These are phyloP conservation scores for Termitomyces sp. DNA, from an alignment of 768 basidiomycete genomes.

Conservation along the genomic window DNA sequence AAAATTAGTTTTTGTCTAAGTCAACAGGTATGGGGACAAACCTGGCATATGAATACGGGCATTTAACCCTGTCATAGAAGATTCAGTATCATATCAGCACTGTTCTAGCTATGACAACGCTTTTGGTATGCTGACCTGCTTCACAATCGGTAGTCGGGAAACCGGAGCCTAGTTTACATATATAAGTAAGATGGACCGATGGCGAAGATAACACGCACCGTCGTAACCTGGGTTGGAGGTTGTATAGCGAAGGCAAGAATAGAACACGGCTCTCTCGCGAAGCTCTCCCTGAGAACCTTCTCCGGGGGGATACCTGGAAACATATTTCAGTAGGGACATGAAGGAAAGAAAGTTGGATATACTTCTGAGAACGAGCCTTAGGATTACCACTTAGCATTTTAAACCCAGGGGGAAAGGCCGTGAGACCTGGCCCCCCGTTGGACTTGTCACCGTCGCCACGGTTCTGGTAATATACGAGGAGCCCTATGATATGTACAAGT, in stretches of 20 bases:
- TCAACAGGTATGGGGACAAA: not conserved
- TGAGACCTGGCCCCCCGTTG: slow-evolving; percentile 36
- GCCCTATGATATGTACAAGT: slow-evolving; percentile 17
- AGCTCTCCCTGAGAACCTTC: slow-evolving; percentile 36
- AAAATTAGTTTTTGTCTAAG: not conserved
- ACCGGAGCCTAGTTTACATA: slow-evolving; percentile 22
- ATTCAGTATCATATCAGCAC: slow-evolving; percentile 4
- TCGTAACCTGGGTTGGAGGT: slow-evolving; percentile 22
- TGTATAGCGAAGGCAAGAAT: slow-evolving; percentile 35
- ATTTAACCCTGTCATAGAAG: slow-evolving; percentile 23
- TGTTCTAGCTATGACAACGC: not conserved
- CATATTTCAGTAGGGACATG: not conserved
- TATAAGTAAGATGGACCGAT: not conserved
- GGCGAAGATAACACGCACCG: slow-evolving; percentile 10
- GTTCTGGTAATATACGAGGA: slow-evolving; percentile 39
- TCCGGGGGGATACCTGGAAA: slow-evolving; percentile 21
- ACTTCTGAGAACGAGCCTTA: slow-evolving; percentile 30
- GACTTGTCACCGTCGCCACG: slow-evolving; percentile 30
- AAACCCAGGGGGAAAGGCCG: slow-evolving; percentile 38
- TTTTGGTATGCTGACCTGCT: slow-evolving; percentile 14
- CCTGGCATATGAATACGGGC: slow-evolving; percentile 32
- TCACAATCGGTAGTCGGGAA: slow-evolving; percentile 41
- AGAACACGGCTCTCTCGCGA: slow-evolving; percentile 33
- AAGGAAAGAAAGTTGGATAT: not conserved
- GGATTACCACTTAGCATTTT: slow-evolving; percentile 40